Conservation (phyloP, 1,284 basidiomycete species). For the Trametes pubescens region DNA sequence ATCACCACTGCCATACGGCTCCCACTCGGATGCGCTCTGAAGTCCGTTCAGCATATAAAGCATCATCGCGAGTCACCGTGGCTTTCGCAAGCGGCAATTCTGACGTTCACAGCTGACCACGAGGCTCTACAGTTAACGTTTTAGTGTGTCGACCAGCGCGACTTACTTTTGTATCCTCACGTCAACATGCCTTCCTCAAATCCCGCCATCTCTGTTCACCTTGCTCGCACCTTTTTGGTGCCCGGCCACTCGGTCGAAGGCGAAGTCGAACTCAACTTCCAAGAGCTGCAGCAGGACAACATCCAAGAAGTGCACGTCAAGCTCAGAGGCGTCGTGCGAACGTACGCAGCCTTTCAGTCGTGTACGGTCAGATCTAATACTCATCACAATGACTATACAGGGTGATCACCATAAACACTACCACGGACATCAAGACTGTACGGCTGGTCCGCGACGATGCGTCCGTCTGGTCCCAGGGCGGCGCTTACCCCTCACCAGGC, state of each 20-base stretch:
- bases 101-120: no score
- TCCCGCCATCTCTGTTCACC: constrained; percentile 2
- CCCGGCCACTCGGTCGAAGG: constrained; percentile 17
- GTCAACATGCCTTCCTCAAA: background rate
- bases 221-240: constrained; percentile 3
- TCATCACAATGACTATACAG: background rate
- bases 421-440: background rate
- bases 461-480: constrained; percentile 33
- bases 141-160: no score
- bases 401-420: background rate
- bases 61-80: no score
- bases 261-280: constrained; percentile 20
- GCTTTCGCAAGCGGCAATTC: no score
- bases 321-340: constrained; percentile 7
- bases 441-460: constrained; percentile 24
- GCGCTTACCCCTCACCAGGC: constrained; percentile 29
- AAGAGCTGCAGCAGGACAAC: constrained; percentile 17
- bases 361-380: background rate
- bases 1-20: no score
- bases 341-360: constrained; percentile 7
- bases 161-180: background rate
- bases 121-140: no score
- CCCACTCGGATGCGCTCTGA: no score
- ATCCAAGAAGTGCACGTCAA: constrained; percentile 18
- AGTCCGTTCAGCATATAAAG: no score